These are phyloP conservation scores for Beta vulgaris DNA, from an alignment of 148 eudicot genomes.

Conservation along the genomic window DNA sequence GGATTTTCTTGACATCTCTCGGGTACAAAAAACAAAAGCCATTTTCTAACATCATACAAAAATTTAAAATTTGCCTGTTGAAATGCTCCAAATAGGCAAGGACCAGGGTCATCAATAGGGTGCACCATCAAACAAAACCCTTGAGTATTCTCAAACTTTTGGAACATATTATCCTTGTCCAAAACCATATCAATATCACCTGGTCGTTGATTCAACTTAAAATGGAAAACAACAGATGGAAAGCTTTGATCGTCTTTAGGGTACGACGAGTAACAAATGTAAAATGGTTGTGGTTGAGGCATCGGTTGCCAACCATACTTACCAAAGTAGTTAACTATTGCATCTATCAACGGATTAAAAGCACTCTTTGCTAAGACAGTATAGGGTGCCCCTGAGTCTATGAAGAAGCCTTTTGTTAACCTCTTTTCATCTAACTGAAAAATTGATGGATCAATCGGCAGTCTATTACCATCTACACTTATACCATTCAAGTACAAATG, in stretches of 20 bases:
- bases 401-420: slow-evolving; percentile 4
- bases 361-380: slow-evolving; percentile 10
- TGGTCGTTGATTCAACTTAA: neutral
- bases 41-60: slow-evolving; percentile 1
- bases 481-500: slow-evolving; percentile 19
- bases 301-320: slow-evolving; percentile 5
- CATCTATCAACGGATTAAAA: neutral
- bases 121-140: slow-evolving; percentile 18
- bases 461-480: neutral
- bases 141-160: neutral
- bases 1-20: neutral
- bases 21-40: slow-evolving; percentile 9
- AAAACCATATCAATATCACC: slow-evolving; percentile 10
- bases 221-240: slow-evolving; percentile 14
- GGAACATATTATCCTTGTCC: slow-evolving; percentile 10
- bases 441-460: slow-evolving; percentile 16
- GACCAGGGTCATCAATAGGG: neutral
- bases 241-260: slow-evolving; percentile 3
- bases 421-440: neutral
- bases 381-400: slow-evolving; percentile 23
- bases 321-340: neutral
- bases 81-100: slow-evolving; percentile 12
- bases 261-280: slow-evolving; percentile 10
- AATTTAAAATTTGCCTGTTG: slow-evolving; percentile 22
- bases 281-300: neutral